phyloP scores from a whole-genome alignment of 108 stramenopile species.

The Cyclotella atomus region DNA sequence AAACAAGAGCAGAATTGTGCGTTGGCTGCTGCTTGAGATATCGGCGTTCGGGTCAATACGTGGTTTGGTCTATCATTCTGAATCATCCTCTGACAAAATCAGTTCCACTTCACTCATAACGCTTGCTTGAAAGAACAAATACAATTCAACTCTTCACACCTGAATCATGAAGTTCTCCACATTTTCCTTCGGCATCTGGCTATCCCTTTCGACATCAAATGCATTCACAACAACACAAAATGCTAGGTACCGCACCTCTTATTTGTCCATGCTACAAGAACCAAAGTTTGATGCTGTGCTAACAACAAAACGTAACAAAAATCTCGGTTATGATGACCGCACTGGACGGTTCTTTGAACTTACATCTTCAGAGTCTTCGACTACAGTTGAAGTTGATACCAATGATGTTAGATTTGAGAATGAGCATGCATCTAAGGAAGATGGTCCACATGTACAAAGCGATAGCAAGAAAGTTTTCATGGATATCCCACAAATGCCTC shows the following conservation, averaged over 20 bases:
- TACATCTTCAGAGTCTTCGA: not conserved
- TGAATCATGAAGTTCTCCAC: slow-evolving; percentile 39
- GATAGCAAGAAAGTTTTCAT: not conserved
- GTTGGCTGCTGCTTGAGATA: too few relatives aligned
- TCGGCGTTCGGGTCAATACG: too few relatives aligned
- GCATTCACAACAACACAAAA: slow-evolving; percentile 31
- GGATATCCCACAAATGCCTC: slow-evolving; percentile 39
- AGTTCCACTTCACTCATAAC: too few relatives aligned
- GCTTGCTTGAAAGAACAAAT: too few relatives aligned
- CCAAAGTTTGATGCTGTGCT: slow-evolving; percentile 36
- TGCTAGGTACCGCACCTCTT: not conserved
- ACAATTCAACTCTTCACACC: too few relatives aligned
- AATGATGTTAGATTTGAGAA: not conserved
- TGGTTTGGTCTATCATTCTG: too few relatives aligned
- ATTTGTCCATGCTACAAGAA: slow-evolving; percentile 25
- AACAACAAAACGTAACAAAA: slow-evolving; percentile 28
- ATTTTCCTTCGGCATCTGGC: slow-evolving; percentile 5
- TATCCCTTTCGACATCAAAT: slow-evolving; percentile 6
- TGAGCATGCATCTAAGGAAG: not conserved
- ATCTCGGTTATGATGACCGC: slow-evolving; percentile 37
- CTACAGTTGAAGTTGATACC: not conserved
- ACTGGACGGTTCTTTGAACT: slow-evolving; percentile 41
- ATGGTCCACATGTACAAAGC: not conserved
- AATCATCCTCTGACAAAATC: too few relatives aligned
- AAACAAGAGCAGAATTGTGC: too few relatives aligned